Evolutionary conservation across 306 rosid genomes (phyloP), one percentile per base, ranked within the genome.

Genomic region (Senna tora): DNA sequence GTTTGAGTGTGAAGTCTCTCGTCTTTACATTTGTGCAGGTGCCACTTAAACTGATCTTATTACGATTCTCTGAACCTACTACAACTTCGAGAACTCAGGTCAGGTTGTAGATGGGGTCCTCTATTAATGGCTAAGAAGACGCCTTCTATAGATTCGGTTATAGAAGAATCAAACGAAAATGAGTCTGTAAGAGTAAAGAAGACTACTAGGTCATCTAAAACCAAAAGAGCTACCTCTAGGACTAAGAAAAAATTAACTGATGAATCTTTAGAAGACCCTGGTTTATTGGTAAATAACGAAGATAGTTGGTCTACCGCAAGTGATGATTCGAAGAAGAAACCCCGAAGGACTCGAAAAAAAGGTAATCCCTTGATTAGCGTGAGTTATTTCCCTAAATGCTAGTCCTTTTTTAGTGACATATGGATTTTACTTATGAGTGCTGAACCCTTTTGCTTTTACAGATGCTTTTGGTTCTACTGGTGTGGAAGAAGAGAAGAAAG

Each of bases 61-160:
- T 67, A 67, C 64, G 69, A 79, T 68, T 67, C 83, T 50, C 61
- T 64, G 33, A 85, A 80, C 10, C 19, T 85, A 22, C 84, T 75
- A 56, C 86, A 84, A 79, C 81, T 82, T 75, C 76, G 79, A 79
- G 80, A 79, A 28, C 72, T 91, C 39, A 63, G 77, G 73, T 67
- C 83, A 46, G 81, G 43, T 20, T 79, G 45, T 79, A 91, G 82
- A 67, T 77, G 87, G 88, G 73, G 83, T 49, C 71, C 84, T 81
- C 75, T 85, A 11, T 87, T 87, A 69, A 69, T 74, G 81, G 86
- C 90, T 43, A 91, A 83, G 88, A 91, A 78, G 88, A 86, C 88
- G 60, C 66, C 79, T 76, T 75, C 86, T 52, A 79, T 75, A 56
- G 81, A 59, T 59, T 78, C 83, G 46, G 82, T 50, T 39, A 32